These are phyloP conservation scores for Chytriomyces hyalinus DNA, from an alignment of 192 early-diverging fungal genomes.

Conservation along the genomic window DNA sequence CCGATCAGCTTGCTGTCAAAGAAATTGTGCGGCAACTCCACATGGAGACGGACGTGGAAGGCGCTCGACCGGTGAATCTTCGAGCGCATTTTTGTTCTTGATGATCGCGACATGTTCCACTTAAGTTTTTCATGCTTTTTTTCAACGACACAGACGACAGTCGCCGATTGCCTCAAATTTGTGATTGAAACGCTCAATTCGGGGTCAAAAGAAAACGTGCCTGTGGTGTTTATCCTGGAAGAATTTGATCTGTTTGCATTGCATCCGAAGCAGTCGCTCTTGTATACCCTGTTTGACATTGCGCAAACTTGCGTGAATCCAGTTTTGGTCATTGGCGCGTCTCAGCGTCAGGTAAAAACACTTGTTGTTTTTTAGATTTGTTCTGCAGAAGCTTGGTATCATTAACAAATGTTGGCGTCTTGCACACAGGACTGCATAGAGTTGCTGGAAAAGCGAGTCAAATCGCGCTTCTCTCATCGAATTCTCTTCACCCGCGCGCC, in stretches of 20 bases:
- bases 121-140: constrained; percentile 54
- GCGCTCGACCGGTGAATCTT: constrained; percentile 24
- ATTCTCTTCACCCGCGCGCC: constrained; percentile 74
- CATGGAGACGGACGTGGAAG: constrained; percentile 56
- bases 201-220: constrained; percentile 57
- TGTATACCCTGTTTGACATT: constrained; percentile 95
- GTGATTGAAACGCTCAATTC: constrained; percentile 68
- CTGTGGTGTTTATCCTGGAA: constrained; percentile 88
- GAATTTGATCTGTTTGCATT: constrained; percentile 92
- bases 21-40: constrained; percentile 84
- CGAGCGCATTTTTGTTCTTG: no score
- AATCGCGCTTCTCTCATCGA: constrained; percentile 91
- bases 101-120: neutral
- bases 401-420: neutral
- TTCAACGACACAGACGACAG: constrained; percentile 40
- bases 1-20: constrained; percentile 77
- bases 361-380: constrained; percentile 15
- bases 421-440: constrained; percentile 71
- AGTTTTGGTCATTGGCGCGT: constrained; percentile 85
- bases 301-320: constrained; percentile 83
- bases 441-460: constrained; percentile 91
- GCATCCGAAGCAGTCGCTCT: constrained; percentile 88
- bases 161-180: constrained; percentile 66
- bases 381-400: neutral
- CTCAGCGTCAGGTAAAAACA: constrained; percentile 57